Conservation (phyloP, 805 yeast genomes). For the Hanseniaspora guilliermondii region DNA sequence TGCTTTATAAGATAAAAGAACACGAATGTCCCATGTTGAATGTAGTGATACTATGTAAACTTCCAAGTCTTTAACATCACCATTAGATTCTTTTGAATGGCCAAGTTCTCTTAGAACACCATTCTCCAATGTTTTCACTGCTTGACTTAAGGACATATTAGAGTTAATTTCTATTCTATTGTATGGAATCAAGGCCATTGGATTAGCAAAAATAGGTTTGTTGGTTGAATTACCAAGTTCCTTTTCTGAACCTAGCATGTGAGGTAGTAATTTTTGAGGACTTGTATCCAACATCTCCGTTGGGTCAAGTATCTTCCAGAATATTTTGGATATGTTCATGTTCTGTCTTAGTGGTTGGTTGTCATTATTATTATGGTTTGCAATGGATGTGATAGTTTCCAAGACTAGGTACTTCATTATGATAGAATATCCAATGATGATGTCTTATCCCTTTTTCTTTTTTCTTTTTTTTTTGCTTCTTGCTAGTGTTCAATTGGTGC, state of each 20-base stretch:
- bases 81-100: not conserved
- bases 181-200: conserved; percentile 12
- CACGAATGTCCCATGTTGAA: conserved; percentile 57
- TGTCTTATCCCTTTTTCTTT: no score
- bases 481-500: no score
- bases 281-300: conserved; percentile 1
- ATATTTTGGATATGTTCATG: conserved; percentile 14
- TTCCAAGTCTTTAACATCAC: conserved; percentile 32
- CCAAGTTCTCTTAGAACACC: conserved; percentile 24
- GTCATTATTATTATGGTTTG: conserved; percentile 4
- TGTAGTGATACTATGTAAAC: conserved; percentile 51
- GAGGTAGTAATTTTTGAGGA: not conserved
- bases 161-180: conserved; percentile 14
- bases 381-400: conserved; percentile 12
- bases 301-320: conserved; percentile 13
- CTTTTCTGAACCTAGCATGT: not conserved
- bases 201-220: conserved; percentile 9
- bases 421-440: not conserved
- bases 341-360: conserved; percentile 14
- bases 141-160: conserved; percentile 45
- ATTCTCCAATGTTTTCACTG: conserved; percentile 42
- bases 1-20: conserved; percentile 69
- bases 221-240: not conserved
- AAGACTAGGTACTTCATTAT: conserved; percentile 12
- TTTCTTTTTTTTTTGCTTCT: not conserved